Evolutionary conservation across 2,329 filamentous ascomycete species (phyloP).

Genomic region (Anthostomella pinea): DNA sequence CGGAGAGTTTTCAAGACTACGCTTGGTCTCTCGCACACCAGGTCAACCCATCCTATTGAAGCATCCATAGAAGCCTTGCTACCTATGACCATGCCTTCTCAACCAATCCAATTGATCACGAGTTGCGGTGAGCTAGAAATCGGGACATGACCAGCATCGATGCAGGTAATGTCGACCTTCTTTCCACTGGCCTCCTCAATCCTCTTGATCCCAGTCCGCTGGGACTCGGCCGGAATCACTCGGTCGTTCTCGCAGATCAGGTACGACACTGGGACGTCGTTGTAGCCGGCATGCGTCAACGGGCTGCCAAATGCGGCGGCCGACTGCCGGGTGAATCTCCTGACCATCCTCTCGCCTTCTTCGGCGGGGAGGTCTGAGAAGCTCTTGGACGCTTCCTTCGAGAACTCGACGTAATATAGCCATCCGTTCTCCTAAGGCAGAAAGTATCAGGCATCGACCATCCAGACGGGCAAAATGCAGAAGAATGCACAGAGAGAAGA

Average conservation of each 20-base stretch:
- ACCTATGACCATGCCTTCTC: too few species aligned
- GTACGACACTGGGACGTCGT: conserved; percentile 38
- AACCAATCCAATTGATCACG: conserved; percentile 26
- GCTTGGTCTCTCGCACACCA: too few species aligned
- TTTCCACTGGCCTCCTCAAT: conserved; percentile 29
- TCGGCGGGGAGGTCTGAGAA: conserved; percentile 28
- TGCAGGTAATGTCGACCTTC: conserved; percentile 37
- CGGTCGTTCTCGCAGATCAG: conserved; percentile 36
- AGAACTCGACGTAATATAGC: conserved; percentile 19
- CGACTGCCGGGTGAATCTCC: conserved; percentile 28
- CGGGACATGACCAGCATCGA: conserved; percentile 36
- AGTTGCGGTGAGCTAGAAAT: conserved; percentile 24
- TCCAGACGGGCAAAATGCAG: conserved; percentile 1
- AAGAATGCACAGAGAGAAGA: neutral
- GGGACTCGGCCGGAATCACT: conserved; percentile 29
- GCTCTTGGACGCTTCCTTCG: conserved; percentile 9
- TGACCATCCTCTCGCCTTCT: conserved; percentile 13
- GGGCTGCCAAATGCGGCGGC: conserved; percentile 30
- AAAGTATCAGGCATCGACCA: too few species aligned
- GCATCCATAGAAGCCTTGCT: too few species aligned
- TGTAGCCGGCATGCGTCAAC: conserved; percentile 39
- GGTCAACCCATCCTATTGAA: too few species aligned
- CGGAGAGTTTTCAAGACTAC: too few species aligned
- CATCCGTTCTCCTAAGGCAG: conserved; percentile 26
- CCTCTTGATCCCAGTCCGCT: conserved; percentile 31